Conservation (phyloP, 2,329 filamentous ascomycete genomes). For the Venturia pyrina region DNA sequence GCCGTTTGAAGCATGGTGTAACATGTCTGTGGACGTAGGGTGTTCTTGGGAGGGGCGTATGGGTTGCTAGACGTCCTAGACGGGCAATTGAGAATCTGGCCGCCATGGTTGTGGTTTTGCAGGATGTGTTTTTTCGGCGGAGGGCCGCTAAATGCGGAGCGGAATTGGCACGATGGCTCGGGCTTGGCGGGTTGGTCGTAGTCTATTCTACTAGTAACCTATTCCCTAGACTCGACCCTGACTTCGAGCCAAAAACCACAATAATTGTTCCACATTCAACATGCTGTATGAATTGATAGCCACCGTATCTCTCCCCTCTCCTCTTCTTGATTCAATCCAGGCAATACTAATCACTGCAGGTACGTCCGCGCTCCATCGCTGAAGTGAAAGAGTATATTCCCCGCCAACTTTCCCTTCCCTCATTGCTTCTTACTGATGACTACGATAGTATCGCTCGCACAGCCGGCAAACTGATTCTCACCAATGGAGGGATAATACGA, state of each 20-base stretch:
- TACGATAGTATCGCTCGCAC: conserved; percentile 69
- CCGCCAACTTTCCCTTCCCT: not conserved
- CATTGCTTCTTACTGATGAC: conserved; percentile 11
- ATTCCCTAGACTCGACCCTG: too few species aligned
- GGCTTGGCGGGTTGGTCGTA: not conserved
- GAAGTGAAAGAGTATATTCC: conserved; percentile 86
- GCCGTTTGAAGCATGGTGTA: not conserved
- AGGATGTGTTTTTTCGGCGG: not conserved
- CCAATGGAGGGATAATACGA: conserved; percentile 77
- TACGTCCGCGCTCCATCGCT: conserved; percentile 77
- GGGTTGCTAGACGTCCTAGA: conserved; percentile 18
- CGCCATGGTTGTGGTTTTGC: conserved; percentile 22
- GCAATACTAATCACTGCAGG: conserved; percentile 41
- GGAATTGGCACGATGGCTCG: not conserved
- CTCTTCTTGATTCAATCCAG: not conserved
- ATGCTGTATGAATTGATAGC: conserved; percentile 99
- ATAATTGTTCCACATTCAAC: conserved; percentile 10
- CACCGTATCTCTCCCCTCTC: conserved; percentile 60
- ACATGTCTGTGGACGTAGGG: not conserved
- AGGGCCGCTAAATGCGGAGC: not conserved
- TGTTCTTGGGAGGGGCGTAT: not conserved
- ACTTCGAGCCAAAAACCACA: not conserved
- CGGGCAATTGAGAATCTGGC: conserved; percentile 24
- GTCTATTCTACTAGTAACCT: too few species aligned
- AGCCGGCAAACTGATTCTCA: conserved; percentile 72